Base-by-base conservation (phyloP, 148 eudicot species). In the Polygonum maritimum region DNA sequence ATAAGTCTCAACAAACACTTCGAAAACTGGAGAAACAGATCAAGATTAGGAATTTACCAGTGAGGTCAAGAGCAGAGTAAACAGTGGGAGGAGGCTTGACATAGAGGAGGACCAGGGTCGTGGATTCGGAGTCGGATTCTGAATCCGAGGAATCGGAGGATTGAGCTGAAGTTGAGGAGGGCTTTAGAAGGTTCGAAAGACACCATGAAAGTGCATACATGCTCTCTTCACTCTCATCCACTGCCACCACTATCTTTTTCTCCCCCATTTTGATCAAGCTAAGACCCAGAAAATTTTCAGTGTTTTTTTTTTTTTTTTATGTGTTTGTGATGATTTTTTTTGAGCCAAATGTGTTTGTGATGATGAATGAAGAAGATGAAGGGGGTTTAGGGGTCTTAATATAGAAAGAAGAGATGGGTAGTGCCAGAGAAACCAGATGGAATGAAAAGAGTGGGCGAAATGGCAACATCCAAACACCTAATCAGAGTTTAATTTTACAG, bases 201-300 rank as follows among this genome's bases (percentile, higher is more conserved):
- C 91, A 92, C 95, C 95, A 92, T 49, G 95, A 90, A 7, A 92
- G 85, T 49, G 95, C 95, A 79, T 87, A 84, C 97, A 92, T 92
- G 81, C 97, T 92, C 79, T 92, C 97, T 72, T 92, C 95, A 81
- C 97, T 90, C 75, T 90, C 93, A 73, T 90, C 95, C 22, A 86
- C 86, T 69, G 93, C 95, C 4, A 90, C 93, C 26, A 92, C 83
- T 80, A 92, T 75, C 67, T 78, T 90, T 74, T 72, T 86, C 76
- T 79, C 78, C 44, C 71, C 38, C 71, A 54, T 73, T 75, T 26
- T 40, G 19, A 41, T 70, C 40, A 13, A 16, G 8, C 3, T 40
- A 5, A 18, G 36, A 19, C 19, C 55, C 21, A 38, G 8, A 18
- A 2, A 44, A 44, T 22, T 58, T 54, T 4, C 0, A 6, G 9